Evolutionary conservation across 2,329 filamentous ascomycete genomes (phyloP), one percentile per base, ranked within the genome.

Genomic region (Fusarium subglutinans): DNA sequence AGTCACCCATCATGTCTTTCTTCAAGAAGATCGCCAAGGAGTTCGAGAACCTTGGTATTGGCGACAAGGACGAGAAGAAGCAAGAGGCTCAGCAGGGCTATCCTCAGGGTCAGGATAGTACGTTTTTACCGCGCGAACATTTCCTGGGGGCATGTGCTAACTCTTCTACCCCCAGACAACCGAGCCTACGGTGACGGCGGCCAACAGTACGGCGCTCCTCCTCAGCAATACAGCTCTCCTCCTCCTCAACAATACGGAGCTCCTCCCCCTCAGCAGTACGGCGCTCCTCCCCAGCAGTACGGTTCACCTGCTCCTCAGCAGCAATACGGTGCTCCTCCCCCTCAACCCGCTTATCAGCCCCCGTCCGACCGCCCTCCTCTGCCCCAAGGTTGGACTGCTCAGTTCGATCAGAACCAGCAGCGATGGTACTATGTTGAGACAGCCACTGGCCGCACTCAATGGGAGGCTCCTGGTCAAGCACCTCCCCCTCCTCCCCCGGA

Each of bases 371-470:
- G 80, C 66, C 87, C 90, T 30, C 83, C 88, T 69, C 83, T 92
- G 72, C 86, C 91, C 30, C 78, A 85, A 56, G 91, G 91, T 74
- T 93, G 91, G 91, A 82, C 84, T 35, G 84, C 90, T 30, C 88
- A 91, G 80, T 93, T 87, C 82, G 91, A 93, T 73, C 86, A 89
- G 65, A 85, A 84, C 66, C 83, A 86, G 68, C 88, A 91, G 78
- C 88, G 89, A 63, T 92, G 89, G 84, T 93, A 89, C 82, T 93
- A 91, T 77, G 85, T 90, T 64, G 90, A 93, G 80, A 83, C 89
- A 64, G 84, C 87, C 53, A 89, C 89, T 18, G 89, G 90, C 26
- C 87, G 86, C 66, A 87, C 89, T 1, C 90, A 92, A 80, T 93
- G 91, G 91, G 89, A 92, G 70, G 84, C 86, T 22, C 90, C 91